Evolutionary conservation across 2,329 filamentous ascomycete species (phyloP), one percentile per base, ranked within the genome.

Genomic region (Coniosporium tulheliwenetii): DNA sequence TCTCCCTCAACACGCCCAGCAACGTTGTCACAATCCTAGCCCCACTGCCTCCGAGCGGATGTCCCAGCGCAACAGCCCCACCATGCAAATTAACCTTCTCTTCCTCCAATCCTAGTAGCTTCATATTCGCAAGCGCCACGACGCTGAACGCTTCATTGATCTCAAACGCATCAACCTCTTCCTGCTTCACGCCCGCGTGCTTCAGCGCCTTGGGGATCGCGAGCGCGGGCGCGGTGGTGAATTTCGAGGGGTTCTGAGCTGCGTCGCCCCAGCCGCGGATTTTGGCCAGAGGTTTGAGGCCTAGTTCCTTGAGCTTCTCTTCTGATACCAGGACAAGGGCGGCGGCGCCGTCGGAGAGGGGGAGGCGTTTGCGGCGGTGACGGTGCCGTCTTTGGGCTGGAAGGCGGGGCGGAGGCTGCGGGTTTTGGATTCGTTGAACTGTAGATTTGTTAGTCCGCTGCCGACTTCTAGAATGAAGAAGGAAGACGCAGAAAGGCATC

Each of bases 101-200:
- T 49, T 83, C 73, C 48, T 71, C 70, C 43, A 98, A 67, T 46
- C 71, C 73, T 34, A 98, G 77, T 41, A 96, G 63, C 75, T 98
- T 94, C 67, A 94, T 78, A 71, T 98, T 98, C 50, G 91, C 87
- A 40, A 98, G 74, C 33, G 91, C 85, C 47, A 98, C 91, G 39
- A 94, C 91, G 47, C 84, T 91, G 71, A 98, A 98, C 35, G 91
- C 91, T 71, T 98, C 91, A 71, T 98, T 98, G 72, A 98, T 95
- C 72, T 98, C 91, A 63, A 91, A 98, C 52, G 78, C 91, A 56
- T 96, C 89, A 43, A 98, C 73, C 44, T 84, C 72, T 47, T 80
- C 76, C 51, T 79, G 73, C 43, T 77, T 74, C 46, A 98, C 67
- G 47, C 84, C 83, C 45, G 91, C 91, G 65, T 98, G 89, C 73